These are phyloP conservation scores for Cladosporium sp. DNA, from an alignment of 2,329 filamentous ascomycete genomes.

Conservation along the genomic window DNA sequence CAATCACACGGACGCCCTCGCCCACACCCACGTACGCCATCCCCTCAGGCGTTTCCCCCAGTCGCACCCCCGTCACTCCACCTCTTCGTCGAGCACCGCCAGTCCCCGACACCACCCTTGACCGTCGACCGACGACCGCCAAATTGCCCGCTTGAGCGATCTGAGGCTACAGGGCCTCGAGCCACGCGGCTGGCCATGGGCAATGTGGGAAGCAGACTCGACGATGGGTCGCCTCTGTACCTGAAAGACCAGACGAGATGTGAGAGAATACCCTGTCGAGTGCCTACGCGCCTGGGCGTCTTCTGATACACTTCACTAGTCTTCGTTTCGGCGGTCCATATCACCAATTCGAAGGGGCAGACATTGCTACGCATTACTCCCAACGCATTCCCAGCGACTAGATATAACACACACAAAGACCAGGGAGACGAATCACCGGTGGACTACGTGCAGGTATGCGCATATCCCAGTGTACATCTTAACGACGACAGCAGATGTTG, in stretches of 20 bases:
- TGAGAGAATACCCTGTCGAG: slow-evolving; percentile 45
- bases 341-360: slow-evolving; percentile 75
- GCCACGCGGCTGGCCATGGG: slow-evolving; percentile 60
- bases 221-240: slow-evolving; percentile 75
- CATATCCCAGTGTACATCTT: slow-evolving; percentile 13
- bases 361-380: slow-evolving; percentile 73
- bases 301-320: slow-evolving; percentile 51
- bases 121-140: slow-evolving; percentile 12
- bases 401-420: slow-evolving; percentile 69
- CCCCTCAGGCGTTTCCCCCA: neutral
- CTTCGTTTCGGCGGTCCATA: slow-evolving; percentile 75
- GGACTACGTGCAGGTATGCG: slow-evolving; percentile 82
- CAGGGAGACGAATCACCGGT: slow-evolving; percentile 69
- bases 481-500: neutral
- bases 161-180: slow-evolving; percentile 20
- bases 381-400: slow-evolving; percentile 81
- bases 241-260: slow-evolving; percentile 88
- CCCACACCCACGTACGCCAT: neutral
- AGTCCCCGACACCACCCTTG: slow-evolving; percentile 1
- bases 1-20: neutral
- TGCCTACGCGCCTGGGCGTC: neutral
- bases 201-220: slow-evolving; percentile 81
- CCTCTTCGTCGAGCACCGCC: neutral
- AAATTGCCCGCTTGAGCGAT: slow-evolving; percentile 19
- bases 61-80: neutral